Conservation (phyloP, 169 alveolate genomes). For the Babesia divergens region DNA sequence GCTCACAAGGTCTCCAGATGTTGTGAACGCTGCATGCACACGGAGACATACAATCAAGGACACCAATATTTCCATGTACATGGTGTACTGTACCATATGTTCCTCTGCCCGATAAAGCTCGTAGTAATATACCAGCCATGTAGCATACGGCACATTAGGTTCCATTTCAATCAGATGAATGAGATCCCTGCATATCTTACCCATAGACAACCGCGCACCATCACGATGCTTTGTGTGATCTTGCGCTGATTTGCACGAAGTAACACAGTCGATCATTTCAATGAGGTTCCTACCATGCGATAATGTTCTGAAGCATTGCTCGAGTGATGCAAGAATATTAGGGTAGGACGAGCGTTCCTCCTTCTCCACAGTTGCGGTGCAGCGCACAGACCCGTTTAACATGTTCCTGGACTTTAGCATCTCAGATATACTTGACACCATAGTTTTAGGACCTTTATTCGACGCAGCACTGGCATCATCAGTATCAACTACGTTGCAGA, state of each 20-base stretch:
- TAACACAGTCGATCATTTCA: conserved; percentile 39
- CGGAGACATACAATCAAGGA: conserved; percentile 37
- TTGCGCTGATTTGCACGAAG: neutral
- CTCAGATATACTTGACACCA: neutral
- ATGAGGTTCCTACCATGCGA: conserved; percentile 36
- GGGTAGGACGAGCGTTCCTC: neutral
- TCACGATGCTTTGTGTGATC: neutral
- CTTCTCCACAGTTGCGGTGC: neutral
- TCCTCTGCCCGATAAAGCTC: conserved; percentile 79
- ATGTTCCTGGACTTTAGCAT: neutral
- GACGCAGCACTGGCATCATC: neutral
- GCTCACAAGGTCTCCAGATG: neutral
- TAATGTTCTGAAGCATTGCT: conserved; percentile 32
- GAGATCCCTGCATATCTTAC: conserved; percentile 45
- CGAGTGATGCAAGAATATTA: conserved; percentile 40
- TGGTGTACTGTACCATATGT: conserved; percentile 3
- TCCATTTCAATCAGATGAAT: conserved; percentile 77
- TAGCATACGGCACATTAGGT: conserved; percentile 83
- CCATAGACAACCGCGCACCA: conserved; percentile 10
- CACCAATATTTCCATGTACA: conserved; percentile 33
- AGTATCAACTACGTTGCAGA: conserved; percentile 54
- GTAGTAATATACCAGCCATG: conserved; percentile 86
- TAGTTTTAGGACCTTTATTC: neutral
- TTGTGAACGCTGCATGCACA: neutral
- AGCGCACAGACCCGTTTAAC: neutral